Conservation (phyloP, 768 basidiomycete genomes). For the Collybiopsis confluens region DNA sequence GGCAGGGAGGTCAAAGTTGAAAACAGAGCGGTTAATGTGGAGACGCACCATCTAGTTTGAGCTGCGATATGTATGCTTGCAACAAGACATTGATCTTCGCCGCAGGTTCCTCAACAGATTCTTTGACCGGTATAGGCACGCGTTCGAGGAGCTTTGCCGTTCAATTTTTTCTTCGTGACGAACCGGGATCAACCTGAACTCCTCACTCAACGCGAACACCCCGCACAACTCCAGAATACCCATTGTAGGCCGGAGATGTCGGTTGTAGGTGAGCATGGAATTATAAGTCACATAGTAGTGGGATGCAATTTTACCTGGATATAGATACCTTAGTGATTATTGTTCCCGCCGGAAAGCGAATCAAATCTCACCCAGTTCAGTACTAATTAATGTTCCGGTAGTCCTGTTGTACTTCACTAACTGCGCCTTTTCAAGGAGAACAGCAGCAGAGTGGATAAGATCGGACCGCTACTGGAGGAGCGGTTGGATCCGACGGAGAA, state of each 20-base stretch:
- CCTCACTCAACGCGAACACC: conserved; percentile 92
- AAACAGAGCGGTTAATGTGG: not conserved
- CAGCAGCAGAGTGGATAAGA: conserved; percentile 90
- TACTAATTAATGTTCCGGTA: conserved; percentile 85
- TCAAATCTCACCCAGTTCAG: conserved; percentile 79
- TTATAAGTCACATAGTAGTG: conserved; percentile 94
- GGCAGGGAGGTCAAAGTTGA: not conserved
- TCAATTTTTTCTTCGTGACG: conserved; percentile 91
- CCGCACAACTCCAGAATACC: conserved; percentile 87
- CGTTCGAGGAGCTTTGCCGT: conserved; percentile 81
- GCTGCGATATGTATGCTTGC: conserved; percentile 90
- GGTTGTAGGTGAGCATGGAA: conserved; percentile 96
- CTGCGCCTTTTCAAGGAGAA: conserved; percentile 88
- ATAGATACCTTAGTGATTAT: too few species aligned
- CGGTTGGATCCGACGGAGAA: conserved; percentile 67
- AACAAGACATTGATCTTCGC: conserved; percentile 97
- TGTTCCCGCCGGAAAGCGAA: too few species aligned
- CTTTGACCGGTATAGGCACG: conserved; percentile 96
- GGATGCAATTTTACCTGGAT: conserved; percentile 66
- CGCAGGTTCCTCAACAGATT: conserved; percentile 91
- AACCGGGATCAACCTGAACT: conserved; percentile 91
- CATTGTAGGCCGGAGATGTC: conserved; percentile 87
- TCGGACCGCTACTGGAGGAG: conserved; percentile 93
- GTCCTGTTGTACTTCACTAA: conserved; percentile 92
- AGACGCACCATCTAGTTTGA: conserved; percentile 77